Evolutionary conservation across 192 early-diverging fungal genomes (phyloP).

Genomic region (Jimgerdemannia lactiflua): DNA sequence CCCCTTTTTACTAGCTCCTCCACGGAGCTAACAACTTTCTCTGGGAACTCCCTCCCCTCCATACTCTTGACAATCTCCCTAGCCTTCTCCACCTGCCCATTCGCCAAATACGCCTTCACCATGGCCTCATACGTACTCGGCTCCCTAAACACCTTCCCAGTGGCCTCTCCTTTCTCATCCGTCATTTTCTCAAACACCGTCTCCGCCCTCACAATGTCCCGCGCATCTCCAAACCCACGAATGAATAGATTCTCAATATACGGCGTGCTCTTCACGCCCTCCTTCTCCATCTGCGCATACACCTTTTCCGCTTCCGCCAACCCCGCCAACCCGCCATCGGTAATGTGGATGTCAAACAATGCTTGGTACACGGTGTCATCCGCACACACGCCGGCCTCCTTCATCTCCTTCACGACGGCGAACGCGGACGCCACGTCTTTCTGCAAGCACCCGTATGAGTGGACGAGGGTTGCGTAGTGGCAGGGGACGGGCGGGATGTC

Average conservation of each 20-base stretch:
- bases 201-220: slow-evolving; percentile 28
- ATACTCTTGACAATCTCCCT: slow-evolving; percentile 28
- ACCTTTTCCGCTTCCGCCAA: slow-evolving; percentile 37
- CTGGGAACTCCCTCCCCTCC: slow-evolving; percentile 36
- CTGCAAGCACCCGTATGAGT: slow-evolving; percentile 53
- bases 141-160: slow-evolving; percentile 39
- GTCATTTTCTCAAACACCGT: slow-evolving; percentile 45
- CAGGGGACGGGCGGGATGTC: slow-evolving; percentile 37
- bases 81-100: slow-evolving; percentile 34
- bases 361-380: slow-evolving; percentile 53
- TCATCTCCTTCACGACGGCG: slow-evolving; percentile 39
- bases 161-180: slow-evolving; percentile 29
- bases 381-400: slow-evolving; percentile 22
- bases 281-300: slow-evolving; percentile 37
- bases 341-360: slow-evolving; percentile 50
- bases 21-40: slow-evolving; percentile 32
- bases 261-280: slow-evolving; percentile 37
- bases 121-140: slow-evolving; percentile 60
- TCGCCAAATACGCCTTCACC: slow-evolving; percentile 49
- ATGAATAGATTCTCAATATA: slow-evolving; percentile 62
- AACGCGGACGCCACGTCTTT: slow-evolving; percentile 40
- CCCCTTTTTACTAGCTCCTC: slow-evolving; percentile 20
- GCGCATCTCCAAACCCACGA: slow-evolving; percentile 45
- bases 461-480: slow-evolving; percentile 52
- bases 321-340: slow-evolving; percentile 30